These are phyloP conservation scores for Nannizziopsis arthrosporioides DNA, from an alignment of 2,329 filamentous ascomycete species.

Conservation along the genomic window DNA sequence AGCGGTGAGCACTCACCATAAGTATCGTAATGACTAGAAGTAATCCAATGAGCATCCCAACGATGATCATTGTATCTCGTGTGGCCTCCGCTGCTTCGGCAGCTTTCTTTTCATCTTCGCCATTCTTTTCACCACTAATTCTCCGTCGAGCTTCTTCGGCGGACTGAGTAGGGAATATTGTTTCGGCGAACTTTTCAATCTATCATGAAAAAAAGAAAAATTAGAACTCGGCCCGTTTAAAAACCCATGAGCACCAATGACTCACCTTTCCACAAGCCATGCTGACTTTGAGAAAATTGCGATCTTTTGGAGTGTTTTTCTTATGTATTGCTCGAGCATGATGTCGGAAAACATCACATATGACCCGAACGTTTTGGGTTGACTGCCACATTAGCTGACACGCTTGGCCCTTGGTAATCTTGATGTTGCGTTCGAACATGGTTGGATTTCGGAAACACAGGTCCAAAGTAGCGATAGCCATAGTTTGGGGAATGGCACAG, in stretches of 20 bases:
- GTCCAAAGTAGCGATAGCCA: slow-evolving; percentile 94
- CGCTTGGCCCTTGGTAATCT: slow-evolving; percentile 91
- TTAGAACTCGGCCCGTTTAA: not conserved
- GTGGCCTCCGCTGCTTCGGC: slow-evolving; percentile 40
- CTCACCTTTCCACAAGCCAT: slow-evolving; percentile 73
- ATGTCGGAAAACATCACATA: slow-evolving; percentile 69
- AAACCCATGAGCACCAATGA: slow-evolving; percentile 8
- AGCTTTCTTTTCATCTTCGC: slow-evolving; percentile 39
- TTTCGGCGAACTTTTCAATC: slow-evolving; percentile 94
- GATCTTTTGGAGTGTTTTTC: slow-evolving; percentile 90
- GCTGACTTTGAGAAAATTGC: slow-evolving; percentile 85
- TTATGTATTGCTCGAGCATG: slow-evolving; percentile 73
- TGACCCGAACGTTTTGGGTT: slow-evolving; percentile 72
- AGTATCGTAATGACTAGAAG: slow-evolving; percentile 57
- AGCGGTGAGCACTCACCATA: slow-evolving; percentile 56
- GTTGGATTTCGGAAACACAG: slow-evolving; percentile 81
- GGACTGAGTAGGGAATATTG: slow-evolving; percentile 76
- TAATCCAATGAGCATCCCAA: slow-evolving; percentile 51
- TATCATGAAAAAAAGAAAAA: slow-evolving; percentile 28
- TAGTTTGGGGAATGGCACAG: slow-evolving; percentile 86
- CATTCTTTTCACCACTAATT: slow-evolving; percentile 45
- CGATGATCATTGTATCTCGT: slow-evolving; percentile 32
- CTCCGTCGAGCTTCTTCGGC: slow-evolving; percentile 43
- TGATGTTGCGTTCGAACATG: slow-evolving; percentile 78
- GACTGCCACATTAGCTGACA: slow-evolving; percentile 86